These are phyloP conservation scores for Stygiomarasmius scandens DNA, from an alignment of 1,284 basidiomycete species.

Conservation along the genomic window DNA sequence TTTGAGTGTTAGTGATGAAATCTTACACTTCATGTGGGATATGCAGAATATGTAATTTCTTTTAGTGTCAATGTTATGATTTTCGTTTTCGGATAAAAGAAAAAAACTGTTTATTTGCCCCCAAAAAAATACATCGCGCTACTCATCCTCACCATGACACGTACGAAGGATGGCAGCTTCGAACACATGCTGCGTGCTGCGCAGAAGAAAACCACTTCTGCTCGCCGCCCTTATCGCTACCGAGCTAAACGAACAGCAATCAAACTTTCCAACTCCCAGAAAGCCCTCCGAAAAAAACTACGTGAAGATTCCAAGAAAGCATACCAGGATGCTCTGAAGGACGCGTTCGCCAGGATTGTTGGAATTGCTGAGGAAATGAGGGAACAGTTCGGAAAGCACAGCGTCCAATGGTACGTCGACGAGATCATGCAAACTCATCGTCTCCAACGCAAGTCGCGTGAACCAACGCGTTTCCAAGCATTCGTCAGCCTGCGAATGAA, in stretches of 20 bases:
- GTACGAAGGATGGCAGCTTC: neutral
- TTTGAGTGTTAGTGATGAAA: neutral
- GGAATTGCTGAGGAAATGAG: neutral
- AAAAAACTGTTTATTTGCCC: too few species aligned
- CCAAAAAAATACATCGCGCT: neutral
- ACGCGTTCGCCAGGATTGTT: neutral
- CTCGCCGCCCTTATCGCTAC: neutral
- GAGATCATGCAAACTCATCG: conserved; percentile 4
- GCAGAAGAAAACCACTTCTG: neutral
- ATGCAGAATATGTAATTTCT: too few species aligned
- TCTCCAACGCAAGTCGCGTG: neutral
- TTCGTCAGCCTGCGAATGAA: neutral
- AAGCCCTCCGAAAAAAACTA: too few species aligned
- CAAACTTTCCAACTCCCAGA: neutral
- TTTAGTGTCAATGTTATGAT: too few species aligned
- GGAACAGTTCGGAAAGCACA: neutral
- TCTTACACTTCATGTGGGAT: too few species aligned
- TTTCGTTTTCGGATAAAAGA: too few species aligned
- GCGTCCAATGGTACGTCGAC: neutral
- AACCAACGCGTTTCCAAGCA: neutral
- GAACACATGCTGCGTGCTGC: neutral
- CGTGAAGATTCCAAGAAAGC: too few species aligned
- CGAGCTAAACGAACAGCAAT: neutral
- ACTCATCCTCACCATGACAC: neutral
- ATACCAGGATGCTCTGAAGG: neutral